Conservation (phyloP, 78 protist genomes). For the Pelomyxa schiedti region DNA sequence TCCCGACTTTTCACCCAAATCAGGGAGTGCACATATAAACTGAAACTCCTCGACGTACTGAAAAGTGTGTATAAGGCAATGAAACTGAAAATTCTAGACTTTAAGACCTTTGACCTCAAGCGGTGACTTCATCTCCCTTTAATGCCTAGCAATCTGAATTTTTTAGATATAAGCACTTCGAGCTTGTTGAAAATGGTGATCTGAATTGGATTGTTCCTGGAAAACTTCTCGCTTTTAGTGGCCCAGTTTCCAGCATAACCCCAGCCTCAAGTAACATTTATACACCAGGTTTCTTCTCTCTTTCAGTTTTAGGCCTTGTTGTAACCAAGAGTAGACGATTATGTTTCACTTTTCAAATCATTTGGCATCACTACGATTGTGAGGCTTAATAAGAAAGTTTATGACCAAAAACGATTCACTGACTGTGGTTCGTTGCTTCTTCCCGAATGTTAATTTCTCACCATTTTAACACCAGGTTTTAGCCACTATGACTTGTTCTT, state of each 20-base stretch:
- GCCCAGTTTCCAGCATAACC: conserved; percentile 16
- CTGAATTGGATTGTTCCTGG: conserved; percentile 78
- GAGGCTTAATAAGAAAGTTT: conserved; percentile 58
- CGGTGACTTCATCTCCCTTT: too few species aligned
- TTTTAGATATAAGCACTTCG: conserved; percentile 47
- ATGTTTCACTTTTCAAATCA: conserved; percentile 25
- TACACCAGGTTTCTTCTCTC: not conserved
- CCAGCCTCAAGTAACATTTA: not conserved
- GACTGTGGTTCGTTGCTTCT: too few species aligned
- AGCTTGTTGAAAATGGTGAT: conserved; percentile 76
- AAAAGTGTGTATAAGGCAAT: conserved; percentile 29
- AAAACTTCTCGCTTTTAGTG: conserved; percentile 67
- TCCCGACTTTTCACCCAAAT: too few species aligned
- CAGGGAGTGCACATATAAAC: conserved; percentile 32
- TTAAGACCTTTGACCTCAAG: conserved; percentile 18
- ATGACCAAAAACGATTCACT: conserved; percentile 22
- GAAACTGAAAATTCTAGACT: conserved; percentile 5
- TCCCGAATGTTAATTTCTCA: too few species aligned
- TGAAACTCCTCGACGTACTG: conserved; percentile 26
- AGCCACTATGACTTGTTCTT: conserved; percentile 58
- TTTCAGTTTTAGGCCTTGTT: not conserved
- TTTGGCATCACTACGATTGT: conserved; percentile 45
- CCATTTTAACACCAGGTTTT: too few species aligned
- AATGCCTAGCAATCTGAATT: too few species aligned
- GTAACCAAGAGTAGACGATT: conserved; percentile 17